Conservation (phyloP, 371 early-diverging fungal species). For the Mucor piriformis region DNA sequence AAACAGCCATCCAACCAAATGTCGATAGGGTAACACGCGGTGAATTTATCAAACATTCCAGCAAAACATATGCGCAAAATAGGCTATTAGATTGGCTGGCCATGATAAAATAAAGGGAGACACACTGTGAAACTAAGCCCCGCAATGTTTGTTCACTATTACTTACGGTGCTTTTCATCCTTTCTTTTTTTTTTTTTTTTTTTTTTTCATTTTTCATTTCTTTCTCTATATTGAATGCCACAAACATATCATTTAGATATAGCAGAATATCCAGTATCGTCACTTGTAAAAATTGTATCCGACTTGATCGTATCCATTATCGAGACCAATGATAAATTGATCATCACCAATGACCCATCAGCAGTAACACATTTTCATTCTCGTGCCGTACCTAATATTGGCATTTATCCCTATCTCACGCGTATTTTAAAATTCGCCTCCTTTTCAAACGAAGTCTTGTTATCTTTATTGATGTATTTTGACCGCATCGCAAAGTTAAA, state of each 20-base stretch:
- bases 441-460: constrained; percentile 74
- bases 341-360: constrained; percentile 48
- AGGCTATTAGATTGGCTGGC: constrained; percentile 12
- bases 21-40: constrained; percentile 8
- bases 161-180: background rate
- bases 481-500: constrained; percentile 73
- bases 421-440: constrained; percentile 80
- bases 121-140: constrained; percentile 3
- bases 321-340: constrained; percentile 68
- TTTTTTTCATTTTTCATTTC: background rate
- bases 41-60: constrained; percentile 3
- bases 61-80: constrained; percentile 14
- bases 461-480: constrained; percentile 82
- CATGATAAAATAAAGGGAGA: background rate
- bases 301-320: constrained; percentile 58
- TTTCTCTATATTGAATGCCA: constrained; percentile 7
- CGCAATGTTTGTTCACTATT: background rate
- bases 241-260: constrained; percentile 32
- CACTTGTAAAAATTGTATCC: constrained; percentile 49
- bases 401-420: constrained; percentile 65
- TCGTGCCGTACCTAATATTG: constrained; percentile 75
- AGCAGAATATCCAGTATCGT: constrained; percentile 39
- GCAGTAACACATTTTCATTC: constrained; percentile 80
- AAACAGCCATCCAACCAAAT: constrained; percentile 16
- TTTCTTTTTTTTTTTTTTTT: background rate